Evolutionary conservation across 768 basidiomycete genomes (phyloP), one percentile per base, ranked within the genome.

Genomic region (Agrocybe chaxingu): DNA sequence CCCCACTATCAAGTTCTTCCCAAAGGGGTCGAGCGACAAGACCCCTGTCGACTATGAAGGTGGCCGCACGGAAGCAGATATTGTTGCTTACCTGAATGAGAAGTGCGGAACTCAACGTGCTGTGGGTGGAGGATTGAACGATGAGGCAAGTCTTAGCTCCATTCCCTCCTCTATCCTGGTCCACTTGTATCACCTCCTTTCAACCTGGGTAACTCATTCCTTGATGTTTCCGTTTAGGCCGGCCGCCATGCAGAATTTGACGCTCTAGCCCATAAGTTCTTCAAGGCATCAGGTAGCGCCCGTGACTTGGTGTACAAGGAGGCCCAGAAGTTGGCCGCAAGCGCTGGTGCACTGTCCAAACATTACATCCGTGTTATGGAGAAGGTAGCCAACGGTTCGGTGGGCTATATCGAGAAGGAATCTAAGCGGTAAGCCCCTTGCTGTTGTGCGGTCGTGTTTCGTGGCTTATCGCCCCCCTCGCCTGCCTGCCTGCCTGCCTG

Each of bases 1-100:
- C 82, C 97, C 97, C 0, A 98, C 95, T 13, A 82, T 99, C 75
- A 95, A 92, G 68, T 95, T 95, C 77, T 97, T 93, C 84, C 78
- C 89, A 56, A 85, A 85, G 57, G 82, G 76, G 3, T 24, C 24
- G 24, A 24, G 24, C 55, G 74, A 76, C 59, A 83, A 82, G 51
- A 70, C 79, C 51, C 78, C 81, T 8, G 72, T 84, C 43, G 71
- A 69, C 29, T 99, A 98, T 66, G 74, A 82, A 8, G 81, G 81
- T 18, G 82, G 75, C 34, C 81, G 96, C 50, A 73, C 77, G 1
- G 91, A 93, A 63, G 76, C 75, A 12, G 92, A 82, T 31, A 84
- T 98, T 56, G 80, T 90, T 47, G 66, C 69, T 8, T 96, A 79
- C 75, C 73, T 98, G 54, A 95, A 94, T 64, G 78, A 88, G 70